Percentiles rank a stretch among this genome's conserved stretches.
Evolutionary conservation across 1,284 basidiomycete species (phyloP).

Genomic region (Inonotus hispidus): DNA sequence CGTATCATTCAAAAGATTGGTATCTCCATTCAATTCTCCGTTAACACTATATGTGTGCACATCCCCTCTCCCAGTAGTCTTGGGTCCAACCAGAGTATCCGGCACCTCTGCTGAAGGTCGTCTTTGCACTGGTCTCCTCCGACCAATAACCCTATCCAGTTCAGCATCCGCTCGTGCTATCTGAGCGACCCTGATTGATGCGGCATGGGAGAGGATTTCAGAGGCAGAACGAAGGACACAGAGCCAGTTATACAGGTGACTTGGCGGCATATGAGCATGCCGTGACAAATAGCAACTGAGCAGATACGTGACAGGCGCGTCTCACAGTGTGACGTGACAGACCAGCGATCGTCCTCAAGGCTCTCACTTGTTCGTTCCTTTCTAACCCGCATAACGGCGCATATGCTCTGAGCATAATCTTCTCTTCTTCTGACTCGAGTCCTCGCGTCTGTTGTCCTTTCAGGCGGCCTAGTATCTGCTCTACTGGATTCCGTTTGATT

Average conservation of each 20-base stretch:
- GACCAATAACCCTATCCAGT: background rate
- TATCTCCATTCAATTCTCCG: no score
- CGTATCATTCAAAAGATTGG: no score
- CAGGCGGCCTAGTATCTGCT: background rate
- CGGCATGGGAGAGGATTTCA: conserved; percentile 57
- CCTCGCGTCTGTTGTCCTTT: no score
- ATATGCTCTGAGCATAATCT: no score
- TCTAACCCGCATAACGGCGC: no score
- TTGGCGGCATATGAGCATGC: conserved; percentile 32
- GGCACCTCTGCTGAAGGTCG: background rate
- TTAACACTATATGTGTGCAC: no score
- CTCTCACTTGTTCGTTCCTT: no score
- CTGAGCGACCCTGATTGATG: conserved; percentile 50
- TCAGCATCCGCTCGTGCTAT: conserved; percentile 23
- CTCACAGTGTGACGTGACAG: background rate
- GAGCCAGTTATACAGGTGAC: conserved; percentile 64
- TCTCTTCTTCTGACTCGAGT: background rate
- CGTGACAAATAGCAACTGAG: background rate
- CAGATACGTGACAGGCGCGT: background rate
- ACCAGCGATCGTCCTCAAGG: no score
- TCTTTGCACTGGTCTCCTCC: background rate
- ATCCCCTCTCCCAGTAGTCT: no score
- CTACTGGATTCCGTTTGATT: background rate
- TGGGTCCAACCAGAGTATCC: background rate
- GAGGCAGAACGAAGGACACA: conserved; percentile 55